These are phyloP conservation scores for Litsea cubeba DNA, from an alignment of 164 flowering plant species.

Conservation along the genomic window DNA sequence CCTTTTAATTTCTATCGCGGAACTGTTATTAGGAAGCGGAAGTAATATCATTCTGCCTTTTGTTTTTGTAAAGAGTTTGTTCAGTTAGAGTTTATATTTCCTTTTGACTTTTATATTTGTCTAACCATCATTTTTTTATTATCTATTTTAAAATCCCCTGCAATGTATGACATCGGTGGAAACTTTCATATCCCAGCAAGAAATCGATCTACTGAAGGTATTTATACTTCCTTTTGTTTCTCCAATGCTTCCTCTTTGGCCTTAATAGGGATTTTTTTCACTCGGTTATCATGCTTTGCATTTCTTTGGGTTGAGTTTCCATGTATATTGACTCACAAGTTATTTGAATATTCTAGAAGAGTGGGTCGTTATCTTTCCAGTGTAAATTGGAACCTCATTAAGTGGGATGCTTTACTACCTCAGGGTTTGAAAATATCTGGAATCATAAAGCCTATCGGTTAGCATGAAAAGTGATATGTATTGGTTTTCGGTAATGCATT, in stretches of 20 bases:
- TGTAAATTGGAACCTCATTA: neutral
- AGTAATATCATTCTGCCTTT: neutral
- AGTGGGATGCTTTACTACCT: neutral
- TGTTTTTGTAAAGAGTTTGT: neutral
- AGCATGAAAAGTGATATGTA: too few species aligned
- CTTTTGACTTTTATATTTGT: neutral
- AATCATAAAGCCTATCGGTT: too few species aligned
- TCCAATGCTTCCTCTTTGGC: neutral
- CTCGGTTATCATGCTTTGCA: neutral
- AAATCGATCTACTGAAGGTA: constrained; percentile 97
- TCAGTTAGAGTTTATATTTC: neutral
- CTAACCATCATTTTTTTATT: neutral
- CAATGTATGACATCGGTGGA: neutral
- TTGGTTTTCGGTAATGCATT: too few species aligned
- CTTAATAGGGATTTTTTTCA: neutral
- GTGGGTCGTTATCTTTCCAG: too few species aligned
- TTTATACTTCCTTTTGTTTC: constrained; percentile 4
- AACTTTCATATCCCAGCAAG: constrained; percentile 58
- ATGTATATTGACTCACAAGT: neutral
- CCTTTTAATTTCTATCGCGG: neutral
- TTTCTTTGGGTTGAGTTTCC: neutral
- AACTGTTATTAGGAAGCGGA: neutral
- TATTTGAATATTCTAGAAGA: neutral
- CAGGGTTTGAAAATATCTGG: too few species aligned
- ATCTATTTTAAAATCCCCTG: neutral